Conservation (phyloP, 2,329 filamentous ascomycete species). For the Ceratocystis colombiana region DNA sequence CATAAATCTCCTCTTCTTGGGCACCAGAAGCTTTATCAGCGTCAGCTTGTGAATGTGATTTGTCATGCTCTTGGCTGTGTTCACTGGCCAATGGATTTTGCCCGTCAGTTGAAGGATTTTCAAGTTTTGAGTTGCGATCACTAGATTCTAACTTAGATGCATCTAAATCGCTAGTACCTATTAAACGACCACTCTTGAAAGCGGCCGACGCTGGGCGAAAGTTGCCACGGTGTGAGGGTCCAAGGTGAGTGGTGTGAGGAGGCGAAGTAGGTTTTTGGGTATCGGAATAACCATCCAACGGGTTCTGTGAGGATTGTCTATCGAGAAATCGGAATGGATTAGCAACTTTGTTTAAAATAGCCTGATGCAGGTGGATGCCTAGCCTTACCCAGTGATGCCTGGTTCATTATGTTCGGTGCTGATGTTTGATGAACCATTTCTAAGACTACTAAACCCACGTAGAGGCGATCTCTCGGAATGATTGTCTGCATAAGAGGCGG, state of each 20-base stretch:
- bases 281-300: not conserved
- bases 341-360: not conserved
- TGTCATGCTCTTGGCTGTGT: not conserved
- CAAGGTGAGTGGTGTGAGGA: constrained; percentile 23
- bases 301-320: not conserved
- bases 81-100: not conserved
- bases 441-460: constrained; percentile 30
- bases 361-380: not conserved
- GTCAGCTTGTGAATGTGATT: not conserved
- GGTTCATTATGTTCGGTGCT: not conserved
- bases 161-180: not conserved
- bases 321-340: not conserved
- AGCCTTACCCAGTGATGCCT: constrained; percentile 5
- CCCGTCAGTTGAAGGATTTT: not conserved
- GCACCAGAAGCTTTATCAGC: not conserved
- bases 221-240: constrained; percentile 30
- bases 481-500: not conserved
- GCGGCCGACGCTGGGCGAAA: constrained; percentile 10
- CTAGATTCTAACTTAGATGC: not conserved
- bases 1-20: not conserved
- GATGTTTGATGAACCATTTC: not conserved
- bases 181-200: not conserved
- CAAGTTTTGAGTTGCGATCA: not conserved
- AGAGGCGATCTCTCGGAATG: constrained; percentile 37
- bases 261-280: constrained; percentile 28